These are phyloP conservation scores for Suillus hirtellus DNA, from an alignment of 768 basidiomycete genomes.

Conservation along the genomic window DNA sequence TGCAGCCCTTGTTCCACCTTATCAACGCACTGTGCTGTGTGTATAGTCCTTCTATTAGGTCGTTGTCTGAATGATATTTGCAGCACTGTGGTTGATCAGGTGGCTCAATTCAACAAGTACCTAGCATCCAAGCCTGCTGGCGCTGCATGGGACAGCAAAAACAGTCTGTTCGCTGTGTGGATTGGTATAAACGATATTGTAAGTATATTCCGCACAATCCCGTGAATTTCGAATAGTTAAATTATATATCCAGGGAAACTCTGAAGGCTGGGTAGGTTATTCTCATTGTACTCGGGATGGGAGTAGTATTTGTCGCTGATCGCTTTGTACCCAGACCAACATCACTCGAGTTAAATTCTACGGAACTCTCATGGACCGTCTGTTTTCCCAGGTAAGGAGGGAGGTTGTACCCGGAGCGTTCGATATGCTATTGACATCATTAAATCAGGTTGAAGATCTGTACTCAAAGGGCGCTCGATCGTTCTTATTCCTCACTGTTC, in stretches of 20 bases:
- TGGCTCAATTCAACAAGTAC: constrained; percentile 53
- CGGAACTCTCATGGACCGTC: constrained; percentile 23
- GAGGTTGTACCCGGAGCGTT: background rate
- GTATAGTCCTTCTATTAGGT: constrained; percentile 13
- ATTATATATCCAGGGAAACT: constrained; percentile 10
- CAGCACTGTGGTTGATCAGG: constrained; percentile 49
- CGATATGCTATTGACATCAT: background rate
- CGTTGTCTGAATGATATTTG: constrained; percentile 4
- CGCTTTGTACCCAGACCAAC: constrained; percentile 20
- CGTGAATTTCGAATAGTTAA: background rate
- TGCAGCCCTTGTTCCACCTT: constrained; percentile 54
- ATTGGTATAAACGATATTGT: constrained; percentile 73
- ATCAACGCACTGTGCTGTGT: constrained; percentile 50
- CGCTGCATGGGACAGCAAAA: constrained; percentile 55
- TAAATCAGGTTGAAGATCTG: constrained; percentile 21
- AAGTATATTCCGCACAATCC: background rate
- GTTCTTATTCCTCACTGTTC: constrained; percentile 64
- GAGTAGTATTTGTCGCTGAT: background rate
- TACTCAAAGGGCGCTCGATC: constrained; percentile 52
- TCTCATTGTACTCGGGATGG: background rate
- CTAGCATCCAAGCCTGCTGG: constrained; percentile 48
- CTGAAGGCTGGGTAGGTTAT: constrained; percentile 20
- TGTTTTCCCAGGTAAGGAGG: constrained; percentile 29
- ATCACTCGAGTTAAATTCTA: constrained; percentile 26
- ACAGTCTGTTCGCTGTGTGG: constrained; percentile 66